Base-by-base conservation (phyloP, 2,329 filamentous ascomycete genomes). In the Epichloe bromicola region DNA sequence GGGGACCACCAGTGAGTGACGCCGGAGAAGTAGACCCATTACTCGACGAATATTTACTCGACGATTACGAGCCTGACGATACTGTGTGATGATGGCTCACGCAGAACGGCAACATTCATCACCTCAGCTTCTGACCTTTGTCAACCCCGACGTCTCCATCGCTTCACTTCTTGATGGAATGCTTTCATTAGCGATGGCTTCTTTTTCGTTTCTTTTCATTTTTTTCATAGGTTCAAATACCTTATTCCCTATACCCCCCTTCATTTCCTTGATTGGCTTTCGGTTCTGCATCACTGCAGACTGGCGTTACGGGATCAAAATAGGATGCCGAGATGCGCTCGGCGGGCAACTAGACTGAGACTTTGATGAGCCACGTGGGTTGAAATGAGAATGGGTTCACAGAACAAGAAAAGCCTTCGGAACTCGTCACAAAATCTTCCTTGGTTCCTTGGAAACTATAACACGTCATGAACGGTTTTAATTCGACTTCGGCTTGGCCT, bases 1-100 rank as follows among this genome's bases (percentile, higher is more conserved):
- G 76, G 14, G 71, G 65, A 12, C 66, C 70, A 50, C 69, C 73
- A 47, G 67, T 72, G 50, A 69, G 63, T 54, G 60, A 60, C 39
- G 62, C 60, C 14, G 66, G 69, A 19, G 70, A 71, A 44, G 73
- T 74, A 54, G 66, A 66, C 19, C 60, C 64, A 4, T 56, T 66
- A 19, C 55, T 65, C 36, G 60, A 66, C 45, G 65, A 67, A 15
- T 53, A 60, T 23, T 60, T 66, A 36, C 57, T 63, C 6, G 33
- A 39, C 8, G 52, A 49, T 46, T 65, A 65, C 41, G 61, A 61
- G 47, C 61, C 65, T 19, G 59, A 66, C n/a, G 55, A 60, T 47
- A 59, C 58, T 37, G 64, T 63, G 40, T 68, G 53, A 61, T 43
- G 42, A 46, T 37, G 38, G 48, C 41, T 15, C 43, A 48, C 42